phyloP scores from a whole-genome alignment of 805 yeast species.

The Pichia ethanolica region DNA sequence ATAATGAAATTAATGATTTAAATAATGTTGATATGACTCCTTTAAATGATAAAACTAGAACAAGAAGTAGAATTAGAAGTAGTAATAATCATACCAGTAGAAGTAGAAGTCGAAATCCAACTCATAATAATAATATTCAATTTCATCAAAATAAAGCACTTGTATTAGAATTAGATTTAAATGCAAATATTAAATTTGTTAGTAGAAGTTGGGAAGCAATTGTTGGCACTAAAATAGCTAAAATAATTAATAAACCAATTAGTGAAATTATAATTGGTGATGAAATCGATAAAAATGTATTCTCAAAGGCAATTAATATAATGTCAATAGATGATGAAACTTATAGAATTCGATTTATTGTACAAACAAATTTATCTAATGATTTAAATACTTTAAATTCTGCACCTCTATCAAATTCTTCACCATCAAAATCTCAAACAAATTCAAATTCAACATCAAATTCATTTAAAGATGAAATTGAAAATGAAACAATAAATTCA shows the following conservation, averaged over 20 bases:
- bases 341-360: conserved; percentile 68
- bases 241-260: conserved; percentile 51
- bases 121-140: not conserved
- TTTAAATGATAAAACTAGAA: not conserved
- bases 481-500: conserved; percentile 7
- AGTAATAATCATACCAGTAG: not conserved
- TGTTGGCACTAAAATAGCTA: conserved; percentile 57
- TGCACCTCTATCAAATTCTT: too few species aligned
- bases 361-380: conserved; percentile 25
- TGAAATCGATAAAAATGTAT: conserved; percentile 57
- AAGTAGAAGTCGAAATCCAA: not conserved
- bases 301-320: conserved; percentile 58
- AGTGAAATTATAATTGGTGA: conserved; percentile 59
- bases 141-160: conserved; percentile 33
- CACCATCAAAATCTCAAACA: too few species aligned
- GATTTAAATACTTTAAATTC: conserved; percentile 11
- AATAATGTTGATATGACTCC: not conserved
- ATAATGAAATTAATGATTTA: too few species aligned
- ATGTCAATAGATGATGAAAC: conserved; percentile 71
- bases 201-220: conserved; percentile 73
- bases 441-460: not conserved
- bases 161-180: conserved; percentile 77
- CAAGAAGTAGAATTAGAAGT: not conserved
- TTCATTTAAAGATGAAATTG: conserved; percentile 16
- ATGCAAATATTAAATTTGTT: conserved; percentile 68